Base-by-base conservation (phyloP, 1,284 basidiomycete species). In the Earliella scabrosa region DNA sequence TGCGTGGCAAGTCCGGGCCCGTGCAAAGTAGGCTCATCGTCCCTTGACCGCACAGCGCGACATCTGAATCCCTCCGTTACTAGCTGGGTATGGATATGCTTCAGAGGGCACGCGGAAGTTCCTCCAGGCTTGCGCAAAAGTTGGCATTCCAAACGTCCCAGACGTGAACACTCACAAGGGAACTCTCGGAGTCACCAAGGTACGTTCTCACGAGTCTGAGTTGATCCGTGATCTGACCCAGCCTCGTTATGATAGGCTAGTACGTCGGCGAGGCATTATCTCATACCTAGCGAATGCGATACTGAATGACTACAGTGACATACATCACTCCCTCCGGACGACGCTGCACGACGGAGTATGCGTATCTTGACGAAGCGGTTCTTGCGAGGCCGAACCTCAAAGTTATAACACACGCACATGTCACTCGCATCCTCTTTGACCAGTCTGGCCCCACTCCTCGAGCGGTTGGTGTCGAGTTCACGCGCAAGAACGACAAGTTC, bases 381-480 rank as follows among this genome's bases (percentile, higher is more conserved):
- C 75, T 89, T 8, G 73, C 77, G 2, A 77, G 88, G 36, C 78
- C 79, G 16, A 90, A 90, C 63, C 74, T 90, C 27, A 86, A 76
- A 27, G 79, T 90, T 26, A 76, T 77, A 1, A 78, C 80, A 9
- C 72, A 78, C 39, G 80, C 84, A 0, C 76, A 76, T 16, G 84
- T 80, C 13, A 85, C 82, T 9, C 78, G 76, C 24, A 71, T 90
- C 20, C 53, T 87, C 2, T 90, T 92, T 66, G 84, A 87, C 52
- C 74, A 71, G 3, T 66, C 66, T 41, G 56, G 58, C 3, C 2
- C 50, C 1, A 66, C 66, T 1, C 75, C 82, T 11, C 80, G 80
- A 27, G 87, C 85, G 1, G 70, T 79, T 14, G 86, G 84, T 2
- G 86, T 88, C 44, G 86, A 88, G 58, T 87, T 86, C 66, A 73